These are phyloP conservation scores for Lasiosphaeria miniovina DNA, from an alignment of 495 filamentous ascomycete genomes.

Conservation along the genomic window DNA sequence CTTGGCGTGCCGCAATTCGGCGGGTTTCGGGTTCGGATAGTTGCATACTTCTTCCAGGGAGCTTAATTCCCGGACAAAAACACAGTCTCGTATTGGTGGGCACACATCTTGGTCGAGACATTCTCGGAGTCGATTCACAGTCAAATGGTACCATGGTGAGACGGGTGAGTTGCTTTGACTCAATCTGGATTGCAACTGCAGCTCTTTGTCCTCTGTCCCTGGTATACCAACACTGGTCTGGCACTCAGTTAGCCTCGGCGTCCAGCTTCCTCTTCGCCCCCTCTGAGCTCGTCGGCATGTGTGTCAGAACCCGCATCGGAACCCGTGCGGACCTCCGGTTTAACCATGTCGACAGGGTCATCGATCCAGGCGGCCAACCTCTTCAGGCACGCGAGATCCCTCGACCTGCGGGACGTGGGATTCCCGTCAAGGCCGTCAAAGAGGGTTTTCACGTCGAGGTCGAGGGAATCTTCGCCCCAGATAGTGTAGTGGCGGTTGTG, in stretches of 20 bases:
- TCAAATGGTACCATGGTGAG: too few relatives aligned
- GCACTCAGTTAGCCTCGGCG: neutral
- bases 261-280: neutral
- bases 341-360: slow-evolving; percentile 2
- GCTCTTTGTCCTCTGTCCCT: neutral
- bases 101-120: too few relatives aligned
- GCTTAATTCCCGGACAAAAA: too few relatives aligned
- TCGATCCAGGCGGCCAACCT: slow-evolving; percentile 9
- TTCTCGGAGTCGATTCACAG: too few relatives aligned
- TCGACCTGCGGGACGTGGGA: neutral
- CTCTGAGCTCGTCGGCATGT: neutral
- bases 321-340: neutral
- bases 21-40: too few relatives aligned
- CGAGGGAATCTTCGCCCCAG: slow-evolving; percentile 5
- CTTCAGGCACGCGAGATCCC: slow-evolving; percentile 3
- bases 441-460: slow-evolving; percentile 4
- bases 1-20: too few relatives aligned
- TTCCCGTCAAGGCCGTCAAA: neutral
- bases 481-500: neutral
- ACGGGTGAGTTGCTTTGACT: too few relatives aligned
- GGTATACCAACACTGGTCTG: neutral
- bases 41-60: too few relatives aligned
- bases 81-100: too few relatives aligned
- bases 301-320: neutral
- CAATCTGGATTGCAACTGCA: too few relatives aligned